Evolutionary conservation across 2,329 filamentous ascomycete species (phyloP).

Genomic region (Ophiocordyceps sinensis): DNA sequence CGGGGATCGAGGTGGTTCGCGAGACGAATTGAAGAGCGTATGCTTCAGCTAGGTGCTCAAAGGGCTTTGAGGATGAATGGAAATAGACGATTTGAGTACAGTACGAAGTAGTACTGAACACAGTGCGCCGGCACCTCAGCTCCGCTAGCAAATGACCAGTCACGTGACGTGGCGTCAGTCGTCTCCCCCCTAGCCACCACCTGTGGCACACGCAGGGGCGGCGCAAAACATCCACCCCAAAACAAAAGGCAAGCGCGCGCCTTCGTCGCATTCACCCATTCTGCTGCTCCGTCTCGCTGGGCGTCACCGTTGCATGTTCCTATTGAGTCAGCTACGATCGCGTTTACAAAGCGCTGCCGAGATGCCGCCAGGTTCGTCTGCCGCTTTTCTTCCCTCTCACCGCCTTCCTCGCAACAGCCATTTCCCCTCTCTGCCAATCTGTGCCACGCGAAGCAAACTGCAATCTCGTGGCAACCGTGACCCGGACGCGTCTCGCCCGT

Average conservation of each 20-base stretch:
- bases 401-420: background rate
- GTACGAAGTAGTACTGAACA: too few relatives aligned
- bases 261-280: background rate
- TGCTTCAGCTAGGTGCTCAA: too few relatives aligned
- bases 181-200: background rate
- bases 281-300: background rate
- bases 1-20: too few relatives aligned
- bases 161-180: background rate
- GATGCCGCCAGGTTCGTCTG: conserved; percentile 14
- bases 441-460: background rate
- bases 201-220: background rate
- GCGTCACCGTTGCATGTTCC: conserved; percentile 2
- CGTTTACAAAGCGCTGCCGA: background rate
- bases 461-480: background rate
- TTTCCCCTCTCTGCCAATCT: background rate
- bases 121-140: too few relatives aligned
- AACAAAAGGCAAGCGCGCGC: background rate
- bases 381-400: background rate
- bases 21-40: too few relatives aligned
- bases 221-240: background rate
- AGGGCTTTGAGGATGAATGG: too few relatives aligned
- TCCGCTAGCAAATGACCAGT: background rate
- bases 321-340: conserved; percentile 1
- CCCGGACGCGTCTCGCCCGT: background rate
- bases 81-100: too few relatives aligned